Percentiles rank a stretch among this genome's conserved stretches.
Evolutionary conservation across 2,329 filamentous ascomycete species (phyloP).

Genomic region (Diaporthe sp.): DNA sequence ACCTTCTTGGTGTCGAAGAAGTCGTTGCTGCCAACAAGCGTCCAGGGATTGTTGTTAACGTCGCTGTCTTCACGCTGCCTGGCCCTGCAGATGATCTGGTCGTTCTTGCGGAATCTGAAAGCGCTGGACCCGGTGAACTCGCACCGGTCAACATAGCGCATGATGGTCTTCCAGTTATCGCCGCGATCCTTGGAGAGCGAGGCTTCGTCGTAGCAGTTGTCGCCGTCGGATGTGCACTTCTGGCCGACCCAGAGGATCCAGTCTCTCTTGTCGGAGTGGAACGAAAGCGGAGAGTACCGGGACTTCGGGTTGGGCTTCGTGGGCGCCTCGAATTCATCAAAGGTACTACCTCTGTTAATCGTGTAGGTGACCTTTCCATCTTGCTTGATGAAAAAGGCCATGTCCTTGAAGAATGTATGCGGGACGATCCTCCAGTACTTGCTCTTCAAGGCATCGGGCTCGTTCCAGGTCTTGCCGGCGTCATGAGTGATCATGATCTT

Average conservation of each 20-base stretch:
- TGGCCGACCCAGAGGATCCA: constrained; percentile 94
- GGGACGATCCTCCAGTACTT: constrained; percentile 81
- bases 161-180: constrained; percentile 81
- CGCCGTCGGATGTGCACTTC: constrained; percentile 70
- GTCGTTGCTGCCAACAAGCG: constrained; percentile 83
- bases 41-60: constrained; percentile 72
- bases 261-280: constrained; percentile 88
- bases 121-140: constrained; percentile 83
- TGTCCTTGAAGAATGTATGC: constrained; percentile 85
- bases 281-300: constrained; percentile 68
- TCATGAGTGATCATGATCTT: constrained; percentile 83
- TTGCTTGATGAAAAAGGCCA: constrained; percentile 86
- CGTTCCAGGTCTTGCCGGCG: constrained; percentile 89
- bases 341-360: constrained; percentile 80
- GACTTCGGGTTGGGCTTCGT: constrained; percentile 60
- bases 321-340: constrained; percentile 81
- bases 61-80: constrained; percentile 77
- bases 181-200: constrained; percentile 86
- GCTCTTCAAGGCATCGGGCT: constrained; percentile 72
- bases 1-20: constrained; percentile 78
- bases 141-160: constrained; percentile 83
- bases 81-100: constrained; percentile 74
- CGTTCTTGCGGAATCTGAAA: constrained; percentile 63
- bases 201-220: constrained; percentile 78
- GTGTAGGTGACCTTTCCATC: constrained; percentile 81